phyloP scores from a whole-genome alignment of 2,329 filamentous ascomycete species.

The Clathrospora elynae region DNA sequence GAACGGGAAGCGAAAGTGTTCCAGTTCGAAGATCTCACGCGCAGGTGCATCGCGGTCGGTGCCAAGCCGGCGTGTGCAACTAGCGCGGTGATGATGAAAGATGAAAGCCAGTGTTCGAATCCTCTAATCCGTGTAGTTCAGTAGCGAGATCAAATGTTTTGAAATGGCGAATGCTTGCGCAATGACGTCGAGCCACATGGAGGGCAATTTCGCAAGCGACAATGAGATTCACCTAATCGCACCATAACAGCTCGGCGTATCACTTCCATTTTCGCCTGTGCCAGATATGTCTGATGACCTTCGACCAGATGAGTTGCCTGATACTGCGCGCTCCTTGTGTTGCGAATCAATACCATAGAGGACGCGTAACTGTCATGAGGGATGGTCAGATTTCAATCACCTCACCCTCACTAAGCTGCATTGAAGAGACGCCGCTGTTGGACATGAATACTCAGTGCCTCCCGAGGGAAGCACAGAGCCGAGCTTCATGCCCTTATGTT shows the following conservation, averaged over 20 bases:
- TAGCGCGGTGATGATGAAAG: background rate
- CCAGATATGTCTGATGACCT: no score
- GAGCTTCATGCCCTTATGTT: conserved; percentile 45
- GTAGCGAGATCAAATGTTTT: no score
- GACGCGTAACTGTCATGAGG: no score
- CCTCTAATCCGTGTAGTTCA: no score
- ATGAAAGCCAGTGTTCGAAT: conserved; percentile 8
- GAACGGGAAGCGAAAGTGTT: background rate
- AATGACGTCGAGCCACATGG: conserved; percentile 9
- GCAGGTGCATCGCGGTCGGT: background rate
- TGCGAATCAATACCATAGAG: no score
- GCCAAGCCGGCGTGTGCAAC: conserved; percentile 1
- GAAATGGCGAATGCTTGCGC: background rate
- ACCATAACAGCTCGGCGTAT: no score
- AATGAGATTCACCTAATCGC: background rate
- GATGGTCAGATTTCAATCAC: no score
- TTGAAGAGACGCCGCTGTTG: conserved; percentile 11
- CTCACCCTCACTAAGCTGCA: conserved; percentile 5
- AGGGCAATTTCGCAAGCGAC: background rate
- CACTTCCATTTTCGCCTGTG: no score
- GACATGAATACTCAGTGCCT: conserved; percentile 38
- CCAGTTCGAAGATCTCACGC: background rate
- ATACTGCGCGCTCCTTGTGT: no score
- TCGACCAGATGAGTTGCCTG: no score
- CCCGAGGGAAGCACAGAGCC: conserved; percentile 18